These are phyloP conservation scores for Plicaturopsis crispa DNA, from an alignment of 768 basidiomycete genomes.

Conservation along the genomic window DNA sequence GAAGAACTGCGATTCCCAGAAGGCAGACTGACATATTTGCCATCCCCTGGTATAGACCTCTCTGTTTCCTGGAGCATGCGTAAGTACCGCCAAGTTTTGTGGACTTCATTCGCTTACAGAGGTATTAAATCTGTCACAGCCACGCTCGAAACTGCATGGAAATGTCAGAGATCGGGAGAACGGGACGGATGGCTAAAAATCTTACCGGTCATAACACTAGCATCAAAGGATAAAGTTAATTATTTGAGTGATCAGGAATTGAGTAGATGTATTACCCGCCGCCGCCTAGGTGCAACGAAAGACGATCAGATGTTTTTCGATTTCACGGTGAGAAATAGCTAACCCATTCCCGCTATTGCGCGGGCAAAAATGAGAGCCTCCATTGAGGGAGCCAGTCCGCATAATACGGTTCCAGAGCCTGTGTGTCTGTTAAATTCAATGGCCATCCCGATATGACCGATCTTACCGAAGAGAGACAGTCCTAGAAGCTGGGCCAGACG, in stretches of 20 bases:
- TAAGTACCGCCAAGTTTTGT: slow-evolving; percentile 4
- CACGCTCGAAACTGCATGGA: slow-evolving; percentile 64
- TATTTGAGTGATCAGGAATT: slow-evolving; percentile 14
- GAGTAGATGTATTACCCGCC: slow-evolving; percentile 86
- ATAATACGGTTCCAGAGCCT: slow-evolving; percentile 80
- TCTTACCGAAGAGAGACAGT: slow-evolving; percentile 71
- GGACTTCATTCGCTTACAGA: slow-evolving; percentile 43
- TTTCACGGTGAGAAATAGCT: too few relatives aligned
- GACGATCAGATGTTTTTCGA: too few relatives aligned
- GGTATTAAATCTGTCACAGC: slow-evolving; percentile 86
- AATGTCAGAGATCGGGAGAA: too few relatives aligned
- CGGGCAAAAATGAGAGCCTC: slow-evolving; percentile 70
- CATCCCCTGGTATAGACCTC: slow-evolving; percentile 89
- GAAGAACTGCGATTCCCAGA: slow-evolving; percentile 5
- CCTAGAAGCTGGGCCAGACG: too few relatives aligned
- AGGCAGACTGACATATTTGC: slow-evolving; percentile 63
- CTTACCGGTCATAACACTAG: slow-evolving; percentile 78
- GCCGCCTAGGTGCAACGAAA: too few relatives aligned
- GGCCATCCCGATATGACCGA: not conserved
- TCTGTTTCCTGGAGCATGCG: slow-evolving; percentile 50
- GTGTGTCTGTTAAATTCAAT: slow-evolving; percentile 10
- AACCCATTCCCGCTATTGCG: slow-evolving; percentile 86
- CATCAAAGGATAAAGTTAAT: slow-evolving; percentile 13
- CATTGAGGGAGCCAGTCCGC: slow-evolving; percentile 87
- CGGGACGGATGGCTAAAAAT: slow-evolving; percentile 10